Evolutionary conservation across 2,329 filamentous ascomycete species (phyloP), one percentile per base, ranked within the genome.

Genomic region (Amesomyces nigricolor): DNA sequence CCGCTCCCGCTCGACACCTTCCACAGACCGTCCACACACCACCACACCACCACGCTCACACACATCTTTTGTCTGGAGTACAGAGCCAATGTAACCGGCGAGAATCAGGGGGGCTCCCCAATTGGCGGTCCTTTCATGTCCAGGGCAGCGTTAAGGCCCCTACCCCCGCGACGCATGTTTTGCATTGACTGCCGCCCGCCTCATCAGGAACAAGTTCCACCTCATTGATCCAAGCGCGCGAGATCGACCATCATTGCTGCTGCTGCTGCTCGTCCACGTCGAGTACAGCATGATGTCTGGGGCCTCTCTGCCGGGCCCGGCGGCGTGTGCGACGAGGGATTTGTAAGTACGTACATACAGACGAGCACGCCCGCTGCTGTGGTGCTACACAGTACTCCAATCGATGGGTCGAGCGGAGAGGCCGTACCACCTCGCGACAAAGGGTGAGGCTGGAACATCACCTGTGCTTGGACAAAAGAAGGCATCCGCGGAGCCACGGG

Each of bases 101-200:
- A 26, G 32, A n/a, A 45, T 26, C 43, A 32, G 51, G 14, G 19
- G 49, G 8, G 6, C 48, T 10, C 22, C 40, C 5, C 17, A 44
- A 44, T 13, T 44, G 17, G 40, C 22, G 40, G 7, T 44, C 32
- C 32, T 10, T 1, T 13, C 32, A 35, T 35, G 32, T 13, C 32
- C 8, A 10, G 32, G 11, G 8, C 32, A 22, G 5, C 16, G 9
- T 19, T 11, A 4, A 17, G 42, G 22, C 6, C 42, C 42, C 5
- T 7, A n/a, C 13, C n/a, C n/a, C 13, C 6, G 13, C 38, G 29
- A 54, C 38, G 48, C 54, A 56, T 56, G 54, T 47, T 47, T 51
- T 47, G 43, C 48, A 52, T 51, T 35, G 17, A 42, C 46, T 39
- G 30, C 52, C 32, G 26, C 38, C 30, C 17, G 30, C 35, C 19